These are phyloP conservation scores for Cynara cardunculus DNA, from an alignment of 129 eudicot genomes.

Conservation along the genomic window DNA sequence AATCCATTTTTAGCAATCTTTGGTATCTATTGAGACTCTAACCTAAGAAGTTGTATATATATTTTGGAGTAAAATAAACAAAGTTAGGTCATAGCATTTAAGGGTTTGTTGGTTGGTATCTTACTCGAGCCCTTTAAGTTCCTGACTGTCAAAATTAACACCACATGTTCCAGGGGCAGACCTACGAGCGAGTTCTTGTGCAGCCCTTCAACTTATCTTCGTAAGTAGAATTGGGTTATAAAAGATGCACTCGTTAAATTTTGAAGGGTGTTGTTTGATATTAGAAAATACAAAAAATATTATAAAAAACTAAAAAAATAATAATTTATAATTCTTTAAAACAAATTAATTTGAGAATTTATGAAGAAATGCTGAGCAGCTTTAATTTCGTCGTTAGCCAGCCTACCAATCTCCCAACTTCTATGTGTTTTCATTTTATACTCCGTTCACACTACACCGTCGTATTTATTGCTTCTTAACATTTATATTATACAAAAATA, in stretches of 20 bases:
- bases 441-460: not conserved
- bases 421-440: not conserved
- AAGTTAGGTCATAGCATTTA: not conserved
- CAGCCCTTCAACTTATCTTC: too few relatives aligned
- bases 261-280: too few relatives aligned
- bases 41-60: not conserved
- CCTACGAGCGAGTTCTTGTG: not conserved
- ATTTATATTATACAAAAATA: not conserved
- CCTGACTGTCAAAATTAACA: too few relatives aligned
- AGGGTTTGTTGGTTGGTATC: too few relatives aligned
- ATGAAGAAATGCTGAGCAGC: not conserved
- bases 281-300: too few relatives aligned
- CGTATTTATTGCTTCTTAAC: not conserved
- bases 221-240: too few relatives aligned
- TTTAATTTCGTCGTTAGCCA: not conserved
- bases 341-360: not conserved
- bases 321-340: not conserved
- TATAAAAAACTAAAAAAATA: too few relatives aligned
- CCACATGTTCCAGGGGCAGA: not conserved
- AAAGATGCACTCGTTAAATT: too few relatives aligned
- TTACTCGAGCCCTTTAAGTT: too few relatives aligned
- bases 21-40: not conserved
- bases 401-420: not conserved
- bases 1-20: not conserved
- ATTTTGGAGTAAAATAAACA: not conserved